Evolutionary conservation across 805 yeast species (phyloP), one percentile per base, ranked within the genome.

Genomic region (Candida incommunis): DNA sequence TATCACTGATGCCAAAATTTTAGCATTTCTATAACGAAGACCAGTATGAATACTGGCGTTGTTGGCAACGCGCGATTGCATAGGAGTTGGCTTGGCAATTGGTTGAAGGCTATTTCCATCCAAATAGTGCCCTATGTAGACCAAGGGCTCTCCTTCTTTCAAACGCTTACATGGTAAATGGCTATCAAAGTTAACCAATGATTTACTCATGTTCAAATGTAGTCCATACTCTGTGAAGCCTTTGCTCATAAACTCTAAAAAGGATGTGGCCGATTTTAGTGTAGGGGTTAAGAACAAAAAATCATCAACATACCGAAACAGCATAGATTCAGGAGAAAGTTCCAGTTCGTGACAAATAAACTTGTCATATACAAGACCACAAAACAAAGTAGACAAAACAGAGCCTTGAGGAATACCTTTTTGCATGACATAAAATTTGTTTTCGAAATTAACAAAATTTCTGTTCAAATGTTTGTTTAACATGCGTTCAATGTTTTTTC

Each of bases 361-460:
- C 1, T 70, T 66, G 54, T 82, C 86, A 53, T 82, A 81, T 0
- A 83, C 72, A 1, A 86, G 50, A 50, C 86, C 84, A 50, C 94
- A 86, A 27, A 88, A 67, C 3, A 78, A 65, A 1, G 82, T 72
- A 46, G 95, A 90, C 3, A 87, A 59, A 1, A 80, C 77, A 4
- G 85, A 74, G 0, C 97, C 97, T 63, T 88, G 97, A 45, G 80
- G 87, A 0, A 90, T 68, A 0, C 97, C 97, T 7, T 64, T 59
- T 40, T 64, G 73, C 47, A 94, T 64, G n/a, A 58, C 55, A 54
- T 67, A 73, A 2, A 65, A 60, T 4, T 53, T 49, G 0, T 59
- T 54, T 3, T 64, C 63, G 2, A 72, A 58, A 23, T 60, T 59
- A 7, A 65, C 50, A 3, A 48, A 63, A 0, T 83, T 70, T 11